phyloP scores from a whole-genome alignment of 345 rosid genomes.

The Citrus maxima region DNA sequence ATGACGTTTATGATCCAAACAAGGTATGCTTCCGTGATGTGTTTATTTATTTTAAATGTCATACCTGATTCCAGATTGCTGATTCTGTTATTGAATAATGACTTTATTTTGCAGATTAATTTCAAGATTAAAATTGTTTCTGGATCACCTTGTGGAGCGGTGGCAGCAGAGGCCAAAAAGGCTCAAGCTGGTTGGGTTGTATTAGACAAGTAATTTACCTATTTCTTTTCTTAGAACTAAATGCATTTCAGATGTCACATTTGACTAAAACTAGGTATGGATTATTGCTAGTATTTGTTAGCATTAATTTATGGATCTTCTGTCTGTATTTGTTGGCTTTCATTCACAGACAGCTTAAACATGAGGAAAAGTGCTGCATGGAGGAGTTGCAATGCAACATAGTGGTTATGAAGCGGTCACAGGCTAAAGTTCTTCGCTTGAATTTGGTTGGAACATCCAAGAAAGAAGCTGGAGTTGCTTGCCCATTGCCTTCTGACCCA shows the following conservation, averaged over 20 bases:
- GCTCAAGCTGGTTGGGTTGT: slow-evolving; percentile 87
- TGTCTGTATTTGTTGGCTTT: background rate
- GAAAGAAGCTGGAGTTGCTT: slow-evolving; percentile 43
- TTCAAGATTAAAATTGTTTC: slow-evolving; percentile 91
- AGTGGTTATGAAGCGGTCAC: slow-evolving; percentile 90
- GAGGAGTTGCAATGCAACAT: slow-evolving; percentile 98
- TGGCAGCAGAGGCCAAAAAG: slow-evolving; percentile 81
- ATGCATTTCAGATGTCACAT: background rate
- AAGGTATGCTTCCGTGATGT: slow-evolving; percentile 41
- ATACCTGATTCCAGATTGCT: slow-evolving; percentile 4
- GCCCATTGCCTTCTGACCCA: slow-evolving; percentile 35
- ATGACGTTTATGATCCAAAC: slow-evolving; percentile 96
- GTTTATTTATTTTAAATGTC: slow-evolving; percentile 2
- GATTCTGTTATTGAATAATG: background rate
- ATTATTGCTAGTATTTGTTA: background rate
- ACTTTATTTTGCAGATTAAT: slow-evolving; percentile 52
- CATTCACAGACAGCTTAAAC: slow-evolving; percentile 65
- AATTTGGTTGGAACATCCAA: slow-evolving; percentile 76
- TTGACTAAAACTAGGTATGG: background rate
- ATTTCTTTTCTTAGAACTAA: background rate
- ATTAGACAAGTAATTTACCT: slow-evolving; percentile 73
- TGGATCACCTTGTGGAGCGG: slow-evolving; percentile 84
- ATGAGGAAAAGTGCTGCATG: slow-evolving; percentile 85
- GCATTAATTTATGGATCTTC: background rate
- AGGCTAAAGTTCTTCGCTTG: slow-evolving; percentile 88